phyloP scores from a whole-genome alignment of 768 basidiomycete species.

The Russula emetica region DNA sequence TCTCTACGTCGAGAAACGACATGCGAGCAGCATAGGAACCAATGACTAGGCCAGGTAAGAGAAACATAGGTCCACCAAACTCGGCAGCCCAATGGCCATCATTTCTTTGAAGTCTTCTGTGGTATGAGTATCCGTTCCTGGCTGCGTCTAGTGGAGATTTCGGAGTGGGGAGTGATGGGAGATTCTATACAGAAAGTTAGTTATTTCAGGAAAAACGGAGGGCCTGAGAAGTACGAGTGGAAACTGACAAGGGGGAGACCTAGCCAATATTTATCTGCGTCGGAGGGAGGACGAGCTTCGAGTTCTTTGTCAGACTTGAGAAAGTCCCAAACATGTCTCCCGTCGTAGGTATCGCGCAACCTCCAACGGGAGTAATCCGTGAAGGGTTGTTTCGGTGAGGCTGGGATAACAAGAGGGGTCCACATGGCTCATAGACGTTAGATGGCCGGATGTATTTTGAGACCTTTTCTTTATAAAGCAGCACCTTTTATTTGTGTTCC shows the following conservation, averaged over 20 bases:
- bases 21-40: constrained; percentile 88
- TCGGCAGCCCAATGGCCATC: constrained; percentile 96
- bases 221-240: not conserved
- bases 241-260: constrained; percentile 65
- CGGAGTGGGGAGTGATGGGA: constrained; percentile 59
- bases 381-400: constrained; percentile 52
- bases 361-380: constrained; percentile 83
- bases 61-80: constrained; percentile 89
- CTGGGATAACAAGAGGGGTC: constrained; percentile 47
- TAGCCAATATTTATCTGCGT: constrained; percentile 84
- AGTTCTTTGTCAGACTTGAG: constrained; percentile 59
- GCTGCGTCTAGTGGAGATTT: constrained; percentile 73
- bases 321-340: constrained; percentile 85
- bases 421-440: constrained; percentile 19
- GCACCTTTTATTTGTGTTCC: no score
- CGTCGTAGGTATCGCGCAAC: constrained; percentile 66
- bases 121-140: constrained; percentile 82
- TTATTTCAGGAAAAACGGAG: constrained; percentile 10
- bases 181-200: constrained; percentile 45
- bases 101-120: constrained; percentile 80
- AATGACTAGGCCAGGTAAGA: constrained; percentile 86
- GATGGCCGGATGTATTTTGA: not conserved
- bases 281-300: constrained; percentile 67
- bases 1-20: constrained; percentile 74
- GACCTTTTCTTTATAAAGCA: no score